A percentile compares a stretch with the other conserved stretches of the same genome.
phyloP scores from a whole-genome alignment of 345 rosid species.

The Gossypium longicalyx region DNA sequence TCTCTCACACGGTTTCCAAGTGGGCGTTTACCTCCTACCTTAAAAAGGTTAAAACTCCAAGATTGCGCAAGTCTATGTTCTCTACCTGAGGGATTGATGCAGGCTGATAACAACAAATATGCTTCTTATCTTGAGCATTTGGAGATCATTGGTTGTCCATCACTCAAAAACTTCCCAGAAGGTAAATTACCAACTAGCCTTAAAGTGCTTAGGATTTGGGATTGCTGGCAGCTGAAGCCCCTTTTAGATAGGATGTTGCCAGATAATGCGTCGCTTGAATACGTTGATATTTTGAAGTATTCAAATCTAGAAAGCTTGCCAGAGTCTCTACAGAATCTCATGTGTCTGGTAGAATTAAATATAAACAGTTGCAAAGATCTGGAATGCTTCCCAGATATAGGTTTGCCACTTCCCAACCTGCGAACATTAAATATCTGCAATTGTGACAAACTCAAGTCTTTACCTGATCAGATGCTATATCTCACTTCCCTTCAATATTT shows the following conservation, averaged over 20 bases:
- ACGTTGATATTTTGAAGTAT: neutral
- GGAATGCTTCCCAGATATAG: slow-evolving; percentile 19
- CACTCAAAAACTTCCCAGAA: slow-evolving; percentile 18
- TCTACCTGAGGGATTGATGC: slow-evolving; percentile 14
- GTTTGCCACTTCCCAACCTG: neutral
- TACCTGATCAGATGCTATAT: slow-evolving; percentile 19
- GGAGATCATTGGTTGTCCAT: slow-evolving; percentile 17
- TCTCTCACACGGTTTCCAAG: slow-evolving; percentile 1
- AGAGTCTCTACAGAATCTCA: slow-evolving; percentile 1
- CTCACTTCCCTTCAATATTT: slow-evolving; percentile 23
- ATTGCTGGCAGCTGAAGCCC: slow-evolving; percentile 8
- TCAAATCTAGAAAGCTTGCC: neutral
- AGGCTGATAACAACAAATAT: neutral
- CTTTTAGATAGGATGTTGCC: slow-evolving; percentile 12
- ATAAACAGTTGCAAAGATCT: slow-evolving; percentile 16
- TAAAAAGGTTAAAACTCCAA: slow-evolving; percentile 6
- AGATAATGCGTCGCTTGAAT: slow-evolving; percentile 13
- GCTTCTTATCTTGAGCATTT: slow-evolving; percentile 20
- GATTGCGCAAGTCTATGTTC: neutral
- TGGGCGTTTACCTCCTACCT: neutral
- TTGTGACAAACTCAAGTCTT: slow-evolving; percentile 17
- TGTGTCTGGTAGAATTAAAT: slow-evolving; percentile 11
- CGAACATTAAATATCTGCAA: slow-evolving; percentile 1
- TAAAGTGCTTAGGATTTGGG: slow-evolving; percentile 16
- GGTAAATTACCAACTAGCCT: slow-evolving; percentile 12